These are phyloP conservation scores for Acacia concinna DNA, from an alignment of 331 rosid genomes.

Conservation along the genomic window DNA sequence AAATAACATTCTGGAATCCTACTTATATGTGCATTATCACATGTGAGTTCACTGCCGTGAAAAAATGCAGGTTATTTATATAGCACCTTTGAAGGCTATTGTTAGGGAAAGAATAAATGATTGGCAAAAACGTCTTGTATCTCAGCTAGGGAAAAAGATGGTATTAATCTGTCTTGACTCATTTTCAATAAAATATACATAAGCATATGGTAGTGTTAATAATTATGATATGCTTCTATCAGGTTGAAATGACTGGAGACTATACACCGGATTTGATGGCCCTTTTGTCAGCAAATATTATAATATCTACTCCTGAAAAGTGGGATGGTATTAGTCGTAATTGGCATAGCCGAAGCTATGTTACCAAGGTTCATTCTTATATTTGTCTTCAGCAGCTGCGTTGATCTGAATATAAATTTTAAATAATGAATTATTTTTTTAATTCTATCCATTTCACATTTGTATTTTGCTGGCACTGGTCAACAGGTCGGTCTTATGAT, in stretches of 20 bases:
- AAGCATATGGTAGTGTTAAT: slow-evolving; percentile 23
- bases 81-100: slow-evolving; percentile 98
- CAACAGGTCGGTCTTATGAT: slow-evolving; percentile 89
- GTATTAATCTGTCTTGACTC: slow-evolving; percentile 37
- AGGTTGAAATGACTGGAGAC: slow-evolving; percentile 99
- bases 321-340: slow-evolving; percentile 99
- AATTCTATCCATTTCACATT: slow-evolving; percentile 26
- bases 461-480: slow-evolving; percentile 25
- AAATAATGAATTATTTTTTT: slow-evolving; percentile 4
- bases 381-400: slow-evolving; percentile 7
- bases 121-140: slow-evolving; percentile 82
- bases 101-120: slow-evolving; percentile 97
- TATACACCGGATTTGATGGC: slow-evolving; percentile 94
- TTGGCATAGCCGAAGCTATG: slow-evolving; percentile 96
- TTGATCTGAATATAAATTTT: slow-evolving; percentile 8
- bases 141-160: slow-evolving; percentile 85
- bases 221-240: slow-evolving; percentile 29
- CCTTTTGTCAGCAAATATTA: slow-evolving; percentile 87
- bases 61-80: slow-evolving; percentile 78
- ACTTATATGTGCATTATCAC: slow-evolving; percentile 19
- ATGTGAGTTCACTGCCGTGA: slow-evolving; percentile 7
- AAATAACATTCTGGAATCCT: background rate
- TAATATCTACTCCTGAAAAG: slow-evolving; percentile 96
- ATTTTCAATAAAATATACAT: background rate
- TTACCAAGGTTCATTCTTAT: slow-evolving; percentile 66